Percentiles rank a stretch among this genome's conserved stretches.
Evolutionary conservation across 345 rosid genomes (phyloP).

Genomic region (Brassica nigra): DNA sequence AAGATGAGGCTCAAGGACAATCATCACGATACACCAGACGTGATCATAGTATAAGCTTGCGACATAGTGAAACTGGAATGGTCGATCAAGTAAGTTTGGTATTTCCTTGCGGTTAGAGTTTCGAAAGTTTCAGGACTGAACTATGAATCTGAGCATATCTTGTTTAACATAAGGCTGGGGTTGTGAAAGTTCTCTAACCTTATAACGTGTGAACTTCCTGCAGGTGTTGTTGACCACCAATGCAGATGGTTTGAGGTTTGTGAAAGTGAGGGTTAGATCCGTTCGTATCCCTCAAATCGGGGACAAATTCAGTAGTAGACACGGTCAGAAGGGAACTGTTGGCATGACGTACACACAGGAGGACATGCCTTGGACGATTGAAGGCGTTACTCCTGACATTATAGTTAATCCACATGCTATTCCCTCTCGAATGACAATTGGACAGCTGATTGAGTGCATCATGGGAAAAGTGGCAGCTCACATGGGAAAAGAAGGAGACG

Average conservation of each 20-base stretch:
- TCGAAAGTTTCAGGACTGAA: background rate
- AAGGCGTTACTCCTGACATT: conserved; percentile 92
- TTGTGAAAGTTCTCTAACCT: background rate
- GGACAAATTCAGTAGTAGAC: conserved; percentile 97
- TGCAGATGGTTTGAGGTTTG: conserved; percentile 98
- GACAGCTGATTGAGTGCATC: conserved; percentile 97
- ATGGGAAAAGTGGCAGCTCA: conserved; percentile 99
- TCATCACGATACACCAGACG: conserved; percentile 76
- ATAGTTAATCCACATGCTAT: conserved; percentile 98
- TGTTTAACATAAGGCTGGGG: background rate
- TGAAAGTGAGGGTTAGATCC: conserved; percentile 95
- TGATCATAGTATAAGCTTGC: conserved; percentile 97
- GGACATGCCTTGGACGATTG: conserved; percentile 98
- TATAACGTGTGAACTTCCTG: conserved; percentile 13
- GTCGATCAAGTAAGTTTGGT: conserved; percentile 78
- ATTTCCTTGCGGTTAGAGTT: background rate
- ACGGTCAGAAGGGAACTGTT: conserved; percentile 98
- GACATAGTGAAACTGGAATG: conserved; percentile 97
- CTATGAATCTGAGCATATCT: conserved; percentile 5
- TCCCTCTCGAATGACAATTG: conserved; percentile 98
- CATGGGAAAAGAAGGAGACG: conserved; percentile 99
- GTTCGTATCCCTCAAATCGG: conserved; percentile 97
- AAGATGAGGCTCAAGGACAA: conserved; percentile 92
- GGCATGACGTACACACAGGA: conserved; percentile 99
- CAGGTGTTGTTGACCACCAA: conserved; percentile 96